phyloP scores from a whole-genome alignment of 2,329 filamentous ascomycete species.

The Monosporascus sp. region DNA sequence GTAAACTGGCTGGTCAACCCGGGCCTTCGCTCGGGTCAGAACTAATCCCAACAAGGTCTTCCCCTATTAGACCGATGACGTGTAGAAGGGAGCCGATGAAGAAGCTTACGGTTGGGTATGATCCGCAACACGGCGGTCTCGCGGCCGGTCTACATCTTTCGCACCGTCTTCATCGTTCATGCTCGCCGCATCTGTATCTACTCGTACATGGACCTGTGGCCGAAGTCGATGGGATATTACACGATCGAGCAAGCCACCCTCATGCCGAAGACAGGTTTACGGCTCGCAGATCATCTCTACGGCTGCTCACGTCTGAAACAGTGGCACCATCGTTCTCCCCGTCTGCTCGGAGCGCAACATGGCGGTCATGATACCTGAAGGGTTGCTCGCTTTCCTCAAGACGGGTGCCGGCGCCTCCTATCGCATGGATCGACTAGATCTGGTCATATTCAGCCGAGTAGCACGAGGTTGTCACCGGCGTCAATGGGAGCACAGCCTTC shows the following conservation, averaged over 20 bases:
- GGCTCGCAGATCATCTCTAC: constrained; percentile 40
- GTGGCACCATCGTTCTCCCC: constrained; percentile 30
- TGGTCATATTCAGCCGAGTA: constrained; percentile 41
- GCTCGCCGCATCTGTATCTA: constrained; percentile 31
- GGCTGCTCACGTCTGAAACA: constrained; percentile 47
- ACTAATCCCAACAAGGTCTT: constrained; percentile 31
- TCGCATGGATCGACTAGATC: constrained; percentile 44
- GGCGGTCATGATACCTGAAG: constrained; percentile 29
- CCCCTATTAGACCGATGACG: constrained; percentile 28
- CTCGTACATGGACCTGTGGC: constrained; percentile 29
- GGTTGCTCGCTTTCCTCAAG: constrained; percentile 30
- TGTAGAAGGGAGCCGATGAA: constrained; percentile 25
- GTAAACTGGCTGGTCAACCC: constrained; percentile 33
- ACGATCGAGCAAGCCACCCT: constrained; percentile 42
- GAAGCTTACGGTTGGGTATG: constrained; percentile 22
- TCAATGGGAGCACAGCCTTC: constrained; percentile 40
- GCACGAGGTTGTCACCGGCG: constrained; percentile 41
- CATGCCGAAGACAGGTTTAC: constrained; percentile 38
- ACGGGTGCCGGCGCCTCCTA: constrained; percentile 28
- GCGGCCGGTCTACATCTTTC: constrained; percentile 28
- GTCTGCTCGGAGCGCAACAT: constrained; percentile 28
- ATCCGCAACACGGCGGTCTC: constrained; percentile 22
- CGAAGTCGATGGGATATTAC: constrained; percentile 26
- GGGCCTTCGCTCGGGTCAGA: constrained; percentile 33
- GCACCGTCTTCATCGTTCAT: constrained; percentile 27